Base-by-base conservation (phyloP, 305 asterid species). In the Fraxinus dipetala region DNA sequence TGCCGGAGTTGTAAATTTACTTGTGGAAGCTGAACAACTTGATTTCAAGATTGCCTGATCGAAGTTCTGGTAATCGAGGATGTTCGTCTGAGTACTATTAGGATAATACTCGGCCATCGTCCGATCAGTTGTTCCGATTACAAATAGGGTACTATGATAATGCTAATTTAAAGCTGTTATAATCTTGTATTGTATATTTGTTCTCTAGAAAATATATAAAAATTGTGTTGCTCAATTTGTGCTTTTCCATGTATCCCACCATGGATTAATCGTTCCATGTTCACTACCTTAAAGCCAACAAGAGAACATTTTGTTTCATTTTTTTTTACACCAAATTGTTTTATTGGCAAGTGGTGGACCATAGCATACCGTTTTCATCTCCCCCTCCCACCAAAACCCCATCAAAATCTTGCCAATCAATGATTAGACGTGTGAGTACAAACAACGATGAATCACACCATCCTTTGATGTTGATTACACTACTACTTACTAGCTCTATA, bases 331-430 rank as follows among this genome's bases (percentile, higher is more conserved):
- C 75, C 28, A 70, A 70, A 75, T 69, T 82, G 78, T 83, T 51
- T 24, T 76, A 86, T 56, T 80, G 85, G 84, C 69, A 79, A 87
- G 82, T 83, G 86, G 91, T 87, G 90, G 90, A 79, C 88, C 91
- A 81, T 34, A 18, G 26, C 61, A 75, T 2, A 48, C 84, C 84
- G 79, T 86, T 82, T 78, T 51, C 86, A 34, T 34, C 65, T 80
- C 81, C 83, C 45, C 86, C 84, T 87, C 85, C 43, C 43, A 85
- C 87, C 48, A 31, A 84, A 18, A 31, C 28, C n/a, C n/a, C 54
- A 67, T 85, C 88, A 14, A 83, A 80, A 77, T 81, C 80, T 83
- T 59, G n/a, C 77, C 74, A 13, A 48, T 7, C 79, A 56, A 63
- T 85, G 88, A 87, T 86, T 82, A 78, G 91, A 89, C 88, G 54